Evolutionary conservation across 768 basidiomycete genomes (phyloP), one percentile per base, ranked within the genome.

Genomic region (Fomitopsis pulvina): DNA sequence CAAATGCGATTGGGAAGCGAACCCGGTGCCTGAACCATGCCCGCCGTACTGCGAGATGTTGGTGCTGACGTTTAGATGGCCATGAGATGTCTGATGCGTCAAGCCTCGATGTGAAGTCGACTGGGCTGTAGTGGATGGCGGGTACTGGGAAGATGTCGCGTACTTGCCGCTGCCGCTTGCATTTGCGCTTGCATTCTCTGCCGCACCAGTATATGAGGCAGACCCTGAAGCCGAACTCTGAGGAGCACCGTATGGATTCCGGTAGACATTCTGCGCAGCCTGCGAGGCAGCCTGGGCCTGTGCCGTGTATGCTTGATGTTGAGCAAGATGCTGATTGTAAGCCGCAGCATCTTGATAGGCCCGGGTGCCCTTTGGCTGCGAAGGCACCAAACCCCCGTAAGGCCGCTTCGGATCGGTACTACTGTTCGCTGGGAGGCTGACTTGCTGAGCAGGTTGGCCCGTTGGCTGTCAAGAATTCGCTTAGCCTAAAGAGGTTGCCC

Each of bases 301-400:
- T 2, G 90, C 90, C 4, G 87, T 92, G 61, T 90, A 92, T 8
- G 83, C 85, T 66, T 99, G 95, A 59, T 97, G 95, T 63, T 94
- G 92, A 11, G 85, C 86, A 21, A 95, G 79, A 60, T 95, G 95
- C 53, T 95, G 92, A 57, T 93, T 92, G 71, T 99, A 99, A 1
- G 85, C 72, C 7, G 92, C 91, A 0, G 95, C 93, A 63, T 97
- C 94, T 58, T 87, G 87, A 62, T 87, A 95, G 5, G 91, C 86
- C 41, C 92, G 73, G 20, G 85, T 83, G 10, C 87, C 85, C 63
- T 92, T 90, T 7, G 84, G 84, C 57, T 92, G 85, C n/a, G 87
- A 87, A 2, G 89, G 85, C 10, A 95, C 86, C 16, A 97, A 76
- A 8, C 95, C 94, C 24, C 95, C 95, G 62, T 92, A 98, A 8